Conservation (phyloP, 768 basidiomycete genomes). For the Lactarius pseudohatsudake region DNA sequence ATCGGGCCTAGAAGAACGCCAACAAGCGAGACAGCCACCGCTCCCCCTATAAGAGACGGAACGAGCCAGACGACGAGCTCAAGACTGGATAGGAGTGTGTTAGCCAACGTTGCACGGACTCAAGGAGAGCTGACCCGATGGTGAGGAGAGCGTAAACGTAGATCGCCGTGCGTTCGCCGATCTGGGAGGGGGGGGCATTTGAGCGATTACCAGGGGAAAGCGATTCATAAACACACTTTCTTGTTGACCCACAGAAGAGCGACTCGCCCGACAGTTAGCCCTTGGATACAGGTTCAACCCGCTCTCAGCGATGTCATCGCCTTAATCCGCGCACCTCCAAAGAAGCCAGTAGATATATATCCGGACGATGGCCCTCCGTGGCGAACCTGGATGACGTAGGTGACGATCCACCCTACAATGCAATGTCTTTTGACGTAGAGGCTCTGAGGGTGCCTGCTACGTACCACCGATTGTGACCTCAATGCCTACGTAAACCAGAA, state of each 20-base stretch:
- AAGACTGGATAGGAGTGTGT: conserved; percentile 37
- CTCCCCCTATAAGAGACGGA: conserved; percentile 51
- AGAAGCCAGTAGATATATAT: conserved; percentile 52
- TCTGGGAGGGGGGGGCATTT: conserved; percentile 26
- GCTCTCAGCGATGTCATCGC: not conserved
- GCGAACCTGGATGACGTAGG: conserved; percentile 46
- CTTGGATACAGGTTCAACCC: conserved; percentile 29
- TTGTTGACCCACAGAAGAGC: conserved; percentile 51
- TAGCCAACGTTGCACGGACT: not conserved
- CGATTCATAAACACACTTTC: conserved; percentile 33
- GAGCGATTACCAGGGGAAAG: not conserved
- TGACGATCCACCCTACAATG: conserved; percentile 52
- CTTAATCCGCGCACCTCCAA: conserved; percentile 37
- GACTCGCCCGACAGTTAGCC: conserved; percentile 53
- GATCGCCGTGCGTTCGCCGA: conserved; percentile 41
- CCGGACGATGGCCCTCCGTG: conserved; percentile 49
- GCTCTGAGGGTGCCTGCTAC: conserved; percentile 18
- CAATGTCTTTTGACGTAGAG: not conserved
- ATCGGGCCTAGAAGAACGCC: conserved; percentile 53
- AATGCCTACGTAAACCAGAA: conserved; percentile 46
- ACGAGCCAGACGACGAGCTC: conserved; percentile 60
- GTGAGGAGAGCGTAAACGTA: conserved; percentile 40
- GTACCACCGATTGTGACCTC: conserved; percentile 40
- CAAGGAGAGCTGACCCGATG: conserved; percentile 36
- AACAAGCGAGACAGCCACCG: conserved; percentile 52